Evolutionary conservation across 345 rosid genomes (phyloP).

Genomic region (Barbarea vulgaris): DNA sequence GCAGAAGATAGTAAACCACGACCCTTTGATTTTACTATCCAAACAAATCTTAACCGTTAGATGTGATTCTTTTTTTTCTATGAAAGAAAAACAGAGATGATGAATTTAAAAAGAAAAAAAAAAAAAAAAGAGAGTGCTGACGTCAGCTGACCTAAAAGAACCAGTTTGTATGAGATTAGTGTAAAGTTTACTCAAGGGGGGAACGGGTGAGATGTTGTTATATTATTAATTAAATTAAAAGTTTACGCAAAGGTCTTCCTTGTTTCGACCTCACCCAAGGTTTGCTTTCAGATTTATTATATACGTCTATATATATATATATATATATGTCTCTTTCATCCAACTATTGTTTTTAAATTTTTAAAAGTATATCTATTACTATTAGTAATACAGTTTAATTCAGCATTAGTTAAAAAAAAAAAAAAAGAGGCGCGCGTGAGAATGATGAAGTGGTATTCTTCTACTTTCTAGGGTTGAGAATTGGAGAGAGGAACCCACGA

Average conservation of each 20-base stretch:
- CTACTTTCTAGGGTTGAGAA: not conserved
- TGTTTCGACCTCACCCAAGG: slow-evolving; percentile 12
- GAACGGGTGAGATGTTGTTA: not conserved
- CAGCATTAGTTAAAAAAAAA: not conserved
- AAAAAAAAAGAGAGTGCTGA: no score
- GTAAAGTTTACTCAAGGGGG: slow-evolving; percentile 24
- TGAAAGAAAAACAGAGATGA: not conserved
- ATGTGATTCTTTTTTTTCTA: not conserved
- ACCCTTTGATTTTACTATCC: not conserved
- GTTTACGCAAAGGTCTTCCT: slow-evolving; percentile 10
- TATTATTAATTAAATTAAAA: not conserved
- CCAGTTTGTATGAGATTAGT: not conserved
- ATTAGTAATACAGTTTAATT: not conserved
- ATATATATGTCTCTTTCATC: not conserved
- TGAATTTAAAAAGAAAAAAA: not conserved
- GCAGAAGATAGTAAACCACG: not conserved
- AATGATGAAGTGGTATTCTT: not conserved
- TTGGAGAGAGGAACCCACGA: slow-evolving; percentile 33
- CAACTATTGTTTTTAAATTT: not conserved
- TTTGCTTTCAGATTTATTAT: slow-evolving; percentile 15
- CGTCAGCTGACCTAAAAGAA: not conserved
- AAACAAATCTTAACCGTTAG: not conserved
- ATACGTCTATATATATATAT: not conserved
- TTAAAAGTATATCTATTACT: no score
- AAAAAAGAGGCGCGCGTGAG: no score